These are phyloP conservation scores for Stereum hirsutum DNA, from an alignment of 1,284 basidiomycete species.

Conservation along the genomic window DNA sequence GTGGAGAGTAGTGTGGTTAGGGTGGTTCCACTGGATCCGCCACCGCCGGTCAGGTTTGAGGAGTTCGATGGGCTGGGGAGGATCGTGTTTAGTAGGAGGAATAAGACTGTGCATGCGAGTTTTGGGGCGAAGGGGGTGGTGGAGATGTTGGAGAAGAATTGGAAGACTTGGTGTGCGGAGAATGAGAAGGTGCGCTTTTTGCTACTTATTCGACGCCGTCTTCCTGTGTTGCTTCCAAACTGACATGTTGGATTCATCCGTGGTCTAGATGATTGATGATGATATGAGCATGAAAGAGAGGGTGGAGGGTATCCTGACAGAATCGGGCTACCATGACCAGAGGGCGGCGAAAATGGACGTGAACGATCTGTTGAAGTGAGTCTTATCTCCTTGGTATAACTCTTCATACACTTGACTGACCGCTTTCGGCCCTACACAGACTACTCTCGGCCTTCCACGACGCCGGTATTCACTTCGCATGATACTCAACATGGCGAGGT, in stretches of 20 bases:
- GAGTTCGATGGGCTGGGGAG: conserved; percentile 95
- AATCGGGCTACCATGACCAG: conserved; percentile 55
- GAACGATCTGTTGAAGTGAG: conserved; percentile 69
- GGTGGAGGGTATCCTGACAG: conserved; percentile 70
- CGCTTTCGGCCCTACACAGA: no score
- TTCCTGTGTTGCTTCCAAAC: conserved; percentile 9
- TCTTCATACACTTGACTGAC: not conserved
- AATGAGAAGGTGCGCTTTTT: conserved; percentile 55
- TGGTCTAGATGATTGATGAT: conserved; percentile 66
- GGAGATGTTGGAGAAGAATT: conserved; percentile 92
- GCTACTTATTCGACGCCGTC: not conserved
- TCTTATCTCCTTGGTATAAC: not conserved
- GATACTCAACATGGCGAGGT: no score
- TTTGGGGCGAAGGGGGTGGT: conserved; percentile 91
- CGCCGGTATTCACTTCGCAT: conserved; percentile 76
- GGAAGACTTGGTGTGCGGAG: conserved; percentile 89
- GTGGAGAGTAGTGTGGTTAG: conserved; percentile 93
- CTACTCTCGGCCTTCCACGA: conserved; percentile 76
- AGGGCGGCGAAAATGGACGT: conserved; percentile 78
- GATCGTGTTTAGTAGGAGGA: conserved; percentile 85
- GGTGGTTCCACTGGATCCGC: conserved; percentile 88
- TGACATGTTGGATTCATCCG: not conserved
- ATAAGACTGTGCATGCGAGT: conserved; percentile 86
- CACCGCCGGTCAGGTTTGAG: conserved; percentile 92
- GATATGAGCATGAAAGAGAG: conserved; percentile 61